Base-by-base conservation (phyloP, 768 basidiomycete genomes). In the Rhizopogon salebrosus region DNA sequence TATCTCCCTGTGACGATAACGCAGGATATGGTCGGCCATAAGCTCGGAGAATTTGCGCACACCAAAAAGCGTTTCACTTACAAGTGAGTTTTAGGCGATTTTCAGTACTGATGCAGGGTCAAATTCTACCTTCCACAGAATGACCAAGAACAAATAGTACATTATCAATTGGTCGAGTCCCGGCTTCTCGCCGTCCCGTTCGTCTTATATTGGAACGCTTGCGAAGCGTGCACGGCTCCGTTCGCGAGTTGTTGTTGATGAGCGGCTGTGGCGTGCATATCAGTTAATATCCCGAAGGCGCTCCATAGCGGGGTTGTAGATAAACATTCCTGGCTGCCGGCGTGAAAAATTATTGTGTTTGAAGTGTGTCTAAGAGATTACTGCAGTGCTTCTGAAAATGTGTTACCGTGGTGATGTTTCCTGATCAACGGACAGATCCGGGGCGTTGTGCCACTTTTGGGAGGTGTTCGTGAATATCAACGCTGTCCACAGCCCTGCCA, bases 1-100 rank as follows among this genome's bases (percentile, higher is more conserved):
- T 95, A 92, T 67, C 53, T 86, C 4, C 94, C 94, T 0, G 87
- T 99, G 37, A 70, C 78, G 40, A 78, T 99, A 58, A 93, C 90
- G 3, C 92, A 95, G 66, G 95, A 98, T 68, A 98, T 98, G 95
- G 92, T 99, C 1, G 95, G 95, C 0, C 95, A 99, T 68, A 99
- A 99, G 69, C 71, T 98, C 49, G 95, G 95, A 49, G 94, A 98
- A 75, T 98, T 98, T 69, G 75, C 92, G 37, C 82, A 85, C 59
- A 98, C 95, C 34, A 85, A 87, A 73, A 94, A 92, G 70, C 81
- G 80, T 51, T 95, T 94, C 68, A 80, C 75, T 29, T 93, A 85
- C 74, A 89, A 83, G 93, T 93, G 65, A 65, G 90, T 84, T 55
- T 45, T 22, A 39, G 11, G 11, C 24, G 27, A 18, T 14, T 11